These are phyloP conservation scores for Candolleomyces aberdarensis DNA, from an alignment of 768 basidiomycete genomes.

Conservation along the genomic window DNA sequence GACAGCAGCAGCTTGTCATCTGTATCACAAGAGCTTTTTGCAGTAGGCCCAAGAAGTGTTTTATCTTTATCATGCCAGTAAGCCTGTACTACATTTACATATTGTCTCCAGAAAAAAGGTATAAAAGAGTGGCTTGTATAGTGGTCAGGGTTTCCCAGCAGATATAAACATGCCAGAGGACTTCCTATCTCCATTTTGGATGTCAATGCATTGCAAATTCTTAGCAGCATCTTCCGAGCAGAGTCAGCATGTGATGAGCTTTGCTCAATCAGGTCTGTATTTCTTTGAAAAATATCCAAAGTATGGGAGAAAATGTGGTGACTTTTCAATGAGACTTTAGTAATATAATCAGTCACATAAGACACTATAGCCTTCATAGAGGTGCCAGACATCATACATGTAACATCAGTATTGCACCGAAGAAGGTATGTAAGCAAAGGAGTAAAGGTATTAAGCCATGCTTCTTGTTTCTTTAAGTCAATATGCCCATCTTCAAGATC, in stretches of 20 bases:
- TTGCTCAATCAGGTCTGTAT: constrained; percentile 18
- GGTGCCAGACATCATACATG: constrained; percentile 36
- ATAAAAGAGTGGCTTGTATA: constrained; percentile 35
- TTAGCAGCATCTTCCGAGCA: constrained; percentile 27
- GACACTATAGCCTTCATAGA: constrained; percentile 33
- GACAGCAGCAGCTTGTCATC: constrained; percentile 20
- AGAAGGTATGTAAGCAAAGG: constrained; percentile 28
- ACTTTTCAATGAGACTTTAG: constrained; percentile 36
- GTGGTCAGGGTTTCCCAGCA: constrained; percentile 34
- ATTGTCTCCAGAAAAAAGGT: constrained; percentile 30
- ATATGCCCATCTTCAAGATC: constrained; percentile 25
- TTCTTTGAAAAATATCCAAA: constrained; percentile 20
- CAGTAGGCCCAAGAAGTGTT: too few relatives aligned
- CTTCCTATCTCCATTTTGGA: constrained; percentile 33
- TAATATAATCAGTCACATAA: constrained; percentile 43
- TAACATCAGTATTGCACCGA: constrained; percentile 37
- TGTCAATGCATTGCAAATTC: constrained; percentile 35
- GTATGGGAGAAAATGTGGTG: constrained; percentile 34
- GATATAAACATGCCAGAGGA: constrained; percentile 33
- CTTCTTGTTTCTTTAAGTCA: constrained; percentile 30
- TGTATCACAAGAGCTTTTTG: not conserved
- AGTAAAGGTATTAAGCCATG: constrained; percentile 34
- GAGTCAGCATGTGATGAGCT: constrained; percentile 12
- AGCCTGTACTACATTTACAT: constrained; percentile 19
- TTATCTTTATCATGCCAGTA: not conserved